Evolutionary conservation across 148 eudicot species (phyloP).

Genomic region (Polygonum aviculare): DNA sequence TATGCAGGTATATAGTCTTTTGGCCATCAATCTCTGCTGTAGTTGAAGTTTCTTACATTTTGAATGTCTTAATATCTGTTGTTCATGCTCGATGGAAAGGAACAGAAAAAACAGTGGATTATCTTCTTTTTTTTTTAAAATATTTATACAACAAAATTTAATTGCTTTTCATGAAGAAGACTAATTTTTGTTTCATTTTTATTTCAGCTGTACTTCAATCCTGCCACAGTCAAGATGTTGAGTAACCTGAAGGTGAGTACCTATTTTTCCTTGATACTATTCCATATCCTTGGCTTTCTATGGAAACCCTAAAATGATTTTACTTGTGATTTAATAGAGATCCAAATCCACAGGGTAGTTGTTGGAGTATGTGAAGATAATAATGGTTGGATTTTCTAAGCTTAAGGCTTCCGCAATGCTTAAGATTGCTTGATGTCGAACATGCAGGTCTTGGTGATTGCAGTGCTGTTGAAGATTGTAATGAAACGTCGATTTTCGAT

Average conservation of each 20-base stretch:
- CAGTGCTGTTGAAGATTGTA: slow-evolving; percentile 65
- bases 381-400: not conserved
- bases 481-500: slow-evolving; percentile 91
- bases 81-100: not conserved
- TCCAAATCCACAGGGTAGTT: not conserved
- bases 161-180: not conserved
- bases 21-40: not conserved
- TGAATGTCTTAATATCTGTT: not conserved
- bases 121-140: not conserved
- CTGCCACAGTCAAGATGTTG: slow-evolving; percentile 84
- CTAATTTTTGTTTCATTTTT: slow-evolving; percentile 7
- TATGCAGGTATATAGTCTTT: slow-evolving; percentile 60
- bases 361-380: not conserved
- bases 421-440: not conserved
- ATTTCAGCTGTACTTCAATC: slow-evolving; percentile 74
- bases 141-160: not conserved
- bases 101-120: not conserved
- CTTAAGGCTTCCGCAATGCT: not conserved
- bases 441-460: slow-evolving; percentile 93
- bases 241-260: slow-evolving; percentile 70
- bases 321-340: not conserved
- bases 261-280: not conserved
- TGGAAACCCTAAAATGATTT: not conserved
- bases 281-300: not conserved
- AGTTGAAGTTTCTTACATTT: not conserved